Evolutionary conservation across 2,329 filamentous ascomycete species (phyloP).

Genomic region (Fusarium mangiferae): DNA sequence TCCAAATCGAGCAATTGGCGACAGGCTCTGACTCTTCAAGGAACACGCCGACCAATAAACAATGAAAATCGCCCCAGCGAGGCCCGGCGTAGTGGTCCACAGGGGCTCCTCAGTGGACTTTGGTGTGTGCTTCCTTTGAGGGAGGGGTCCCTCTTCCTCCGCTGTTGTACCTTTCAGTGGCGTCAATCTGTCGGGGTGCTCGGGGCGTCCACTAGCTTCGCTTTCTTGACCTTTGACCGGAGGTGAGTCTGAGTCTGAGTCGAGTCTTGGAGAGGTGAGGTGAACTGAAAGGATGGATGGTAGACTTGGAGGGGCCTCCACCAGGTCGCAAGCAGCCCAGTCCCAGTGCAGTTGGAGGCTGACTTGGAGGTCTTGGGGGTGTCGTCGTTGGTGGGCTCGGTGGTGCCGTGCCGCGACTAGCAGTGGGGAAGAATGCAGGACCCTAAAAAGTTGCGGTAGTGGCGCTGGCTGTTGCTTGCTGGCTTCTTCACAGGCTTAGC

Average conservation of each 20-base stretch:
- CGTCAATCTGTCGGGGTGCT: slow-evolving; percentile 27
- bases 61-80: slow-evolving; percentile 34
- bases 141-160: slow-evolving; percentile 1
- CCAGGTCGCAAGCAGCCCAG: slow-evolving; percentile 2
- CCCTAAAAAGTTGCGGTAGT: slow-evolving; percentile 35
- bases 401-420: slow-evolving; percentile 31
- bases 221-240: slow-evolving; percentile 11
- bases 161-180: slow-evolving; percentile 18
- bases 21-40: slow-evolving; percentile 28
- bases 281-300: not conserved
- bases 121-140: slow-evolving; percentile 20
- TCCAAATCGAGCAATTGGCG: slow-evolving; percentile 32
- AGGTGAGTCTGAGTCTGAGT: slow-evolving; percentile 16
- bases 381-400: slow-evolving; percentile 24
- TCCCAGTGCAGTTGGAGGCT: slow-evolving; percentile 30
- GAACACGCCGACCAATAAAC: slow-evolving; percentile 24
- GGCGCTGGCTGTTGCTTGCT: slow-evolving; percentile 11
- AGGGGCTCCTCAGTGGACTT: slow-evolving; percentile 38
- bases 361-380: slow-evolving; percentile 13
- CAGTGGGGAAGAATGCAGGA: slow-evolving; percentile 36
- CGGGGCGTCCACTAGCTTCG: slow-evolving; percentile 11
- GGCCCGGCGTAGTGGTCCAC: slow-evolving; percentile 42
- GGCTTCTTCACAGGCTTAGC: slow-evolving; percentile 22
- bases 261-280: not conserved
- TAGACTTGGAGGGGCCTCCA: not conserved